Conservation (phyloP, 495 filamentous ascomycete genomes). For the Tuber magnatum region DNA sequence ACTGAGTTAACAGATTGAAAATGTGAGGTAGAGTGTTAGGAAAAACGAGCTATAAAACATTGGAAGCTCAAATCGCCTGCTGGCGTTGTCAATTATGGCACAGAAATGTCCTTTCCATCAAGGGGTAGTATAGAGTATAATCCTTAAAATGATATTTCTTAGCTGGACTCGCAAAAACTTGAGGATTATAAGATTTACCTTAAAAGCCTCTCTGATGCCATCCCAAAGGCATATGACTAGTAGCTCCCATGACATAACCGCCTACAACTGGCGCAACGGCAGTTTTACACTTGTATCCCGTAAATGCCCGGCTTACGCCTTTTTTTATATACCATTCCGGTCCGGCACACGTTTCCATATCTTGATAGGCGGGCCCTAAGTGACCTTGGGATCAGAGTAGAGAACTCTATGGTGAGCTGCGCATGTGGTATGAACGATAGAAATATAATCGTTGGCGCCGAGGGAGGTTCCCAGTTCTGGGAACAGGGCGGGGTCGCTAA, state of each 20-base stretch:
- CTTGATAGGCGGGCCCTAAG: slow-evolving; percentile 26
- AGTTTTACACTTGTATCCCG: slow-evolving; percentile 23
- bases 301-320: slow-evolving; percentile 9
- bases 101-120: slow-evolving; percentile 18
- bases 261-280: slow-evolving; percentile 2
- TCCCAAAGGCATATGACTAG: slow-evolving; percentile 21
- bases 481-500: not conserved
- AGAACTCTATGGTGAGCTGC: not conserved
- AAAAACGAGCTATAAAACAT: not conserved
- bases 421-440: not conserved
- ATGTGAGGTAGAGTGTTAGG: not conserved
- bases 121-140: slow-evolving; percentile 27
- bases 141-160: slow-evolving; percentile 1
- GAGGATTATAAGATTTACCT: not conserved
- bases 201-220: slow-evolving; percentile 24
- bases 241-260: slow-evolving; percentile 29
- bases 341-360: slow-evolving; percentile 14
- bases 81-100: slow-evolving; percentile 4
- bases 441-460: not conserved
- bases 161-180: not conserved
- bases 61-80: not conserved
- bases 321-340: slow-evolving; percentile 18
- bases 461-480: not conserved
- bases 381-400: slow-evolving; percentile 28
- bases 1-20: not conserved